Conservation (phyloP, 2,329 filamentous ascomycete species). For the Hymenoscyphus scutula region DNA sequence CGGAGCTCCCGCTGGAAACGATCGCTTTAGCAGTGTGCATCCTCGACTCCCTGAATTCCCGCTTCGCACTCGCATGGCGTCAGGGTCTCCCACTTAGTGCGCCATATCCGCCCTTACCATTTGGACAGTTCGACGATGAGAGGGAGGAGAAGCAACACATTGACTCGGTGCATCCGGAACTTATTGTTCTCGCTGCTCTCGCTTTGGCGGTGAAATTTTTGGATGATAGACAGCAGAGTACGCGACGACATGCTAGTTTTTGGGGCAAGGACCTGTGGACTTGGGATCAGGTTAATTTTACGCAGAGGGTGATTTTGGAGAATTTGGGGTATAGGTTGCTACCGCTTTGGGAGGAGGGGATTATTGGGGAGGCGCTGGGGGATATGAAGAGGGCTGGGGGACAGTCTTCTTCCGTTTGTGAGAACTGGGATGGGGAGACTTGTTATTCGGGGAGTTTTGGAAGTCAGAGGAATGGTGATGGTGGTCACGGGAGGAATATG, state of each 20-base stretch:
- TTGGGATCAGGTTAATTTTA: slow-evolving; percentile 60
- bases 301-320: slow-evolving; percentile 63
- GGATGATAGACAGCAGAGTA: slow-evolving; percentile 56
- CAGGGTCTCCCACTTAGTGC: slow-evolving; percentile 51
- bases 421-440: not conserved
- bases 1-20: slow-evolving; percentile 57
- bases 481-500: not conserved
- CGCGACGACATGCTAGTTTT: slow-evolving; percentile 49
- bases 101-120: slow-evolving; percentile 36
- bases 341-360: slow-evolving; percentile 55
- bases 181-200: slow-evolving; percentile 61
- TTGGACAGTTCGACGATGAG: slow-evolving; percentile 18
- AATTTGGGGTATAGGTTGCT: slow-evolving; percentile 62
- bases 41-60: slow-evolving; percentile 61
- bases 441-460: not conserved
- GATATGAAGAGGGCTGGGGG: slow-evolving; percentile 60
- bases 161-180: slow-evolving; percentile 59
- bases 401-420: too few relatives aligned
- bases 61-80: slow-evolving; percentile 62
- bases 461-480: not conserved
- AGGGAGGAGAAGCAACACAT: slow-evolving; percentile 48
- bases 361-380: slow-evolving; percentile 57
- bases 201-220: slow-evolving; percentile 65
- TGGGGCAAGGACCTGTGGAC: slow-evolving; percentile 60
- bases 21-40: slow-evolving; percentile 65